A percentile compares a stretch with the other conserved stretches of the same genome.
phyloP scores from a whole-genome alignment of 2,329 filamentous ascomycete species.

The Xylaria sp. region DNA sequence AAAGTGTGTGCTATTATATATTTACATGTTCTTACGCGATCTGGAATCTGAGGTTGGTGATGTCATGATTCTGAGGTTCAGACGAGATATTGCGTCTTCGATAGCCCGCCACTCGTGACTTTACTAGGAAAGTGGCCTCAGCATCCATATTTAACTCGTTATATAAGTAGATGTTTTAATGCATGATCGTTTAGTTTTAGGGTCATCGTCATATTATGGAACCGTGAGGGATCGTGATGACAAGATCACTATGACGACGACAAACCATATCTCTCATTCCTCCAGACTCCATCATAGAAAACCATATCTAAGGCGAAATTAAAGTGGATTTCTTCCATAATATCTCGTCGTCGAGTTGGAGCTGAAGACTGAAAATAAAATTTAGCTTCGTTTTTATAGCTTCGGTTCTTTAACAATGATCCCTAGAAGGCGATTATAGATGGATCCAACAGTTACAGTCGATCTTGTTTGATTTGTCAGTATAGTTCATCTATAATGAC shows the following conservation, averaged over 20 bases:
- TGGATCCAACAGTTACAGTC: no score
- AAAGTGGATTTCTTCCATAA: background rate
- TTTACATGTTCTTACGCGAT: background rate
- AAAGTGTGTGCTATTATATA: background rate
- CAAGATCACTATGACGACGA: constrained; percentile 6
- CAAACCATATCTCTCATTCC: background rate
- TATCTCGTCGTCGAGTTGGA: background rate
- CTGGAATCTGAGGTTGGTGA: constrained; percentile 3
- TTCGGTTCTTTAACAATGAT: no score
- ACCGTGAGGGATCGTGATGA: background rate
- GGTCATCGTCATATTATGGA: background rate
- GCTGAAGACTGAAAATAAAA: background rate
- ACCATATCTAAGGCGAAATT: background rate
- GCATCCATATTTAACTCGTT: background rate
- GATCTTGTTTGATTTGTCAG: no score
- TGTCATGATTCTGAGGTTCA: constrained; percentile 26
- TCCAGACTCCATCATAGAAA: background rate
- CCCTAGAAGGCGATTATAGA: no score
- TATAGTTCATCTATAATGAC: no score
- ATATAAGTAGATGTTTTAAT: background rate
- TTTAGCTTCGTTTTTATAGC: no score
- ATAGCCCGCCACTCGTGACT: background rate
- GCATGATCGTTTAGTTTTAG: background rate
- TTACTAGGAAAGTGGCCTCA: background rate
- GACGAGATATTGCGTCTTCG: constrained; percentile 27